Conservation (phyloP, 2,329 filamentous ascomycete genomes). For the Rosellinia necatrix region DNA sequence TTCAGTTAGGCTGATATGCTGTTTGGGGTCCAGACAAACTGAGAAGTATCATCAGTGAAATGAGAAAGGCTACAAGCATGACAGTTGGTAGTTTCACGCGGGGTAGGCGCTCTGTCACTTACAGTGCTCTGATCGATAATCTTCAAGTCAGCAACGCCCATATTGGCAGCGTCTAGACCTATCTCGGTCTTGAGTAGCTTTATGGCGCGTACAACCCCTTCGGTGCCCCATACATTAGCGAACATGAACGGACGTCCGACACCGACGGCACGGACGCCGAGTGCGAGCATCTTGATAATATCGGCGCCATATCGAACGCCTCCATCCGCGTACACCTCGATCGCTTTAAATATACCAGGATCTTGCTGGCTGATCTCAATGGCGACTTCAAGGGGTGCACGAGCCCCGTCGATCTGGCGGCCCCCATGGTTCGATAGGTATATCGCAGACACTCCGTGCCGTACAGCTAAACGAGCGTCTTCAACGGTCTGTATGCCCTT, state of each 20-base stretch:
- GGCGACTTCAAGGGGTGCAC: slow-evolving; percentile 39
- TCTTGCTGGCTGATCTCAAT: slow-evolving; percentile 38
- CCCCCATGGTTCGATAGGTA: slow-evolving; percentile 45
- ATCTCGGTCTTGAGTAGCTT: too few relatives aligned
- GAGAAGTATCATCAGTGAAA: too few relatives aligned
- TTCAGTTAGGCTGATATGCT: too few relatives aligned
- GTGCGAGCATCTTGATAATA: slow-evolving; percentile 42
- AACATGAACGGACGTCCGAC: slow-evolving; percentile 54
- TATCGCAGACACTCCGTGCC: slow-evolving; percentile 38
- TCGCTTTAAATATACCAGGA: slow-evolving; percentile 39
- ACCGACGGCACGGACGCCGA: slow-evolving; percentile 44
- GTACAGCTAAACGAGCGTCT: slow-evolving; percentile 38
- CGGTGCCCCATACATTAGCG: slow-evolving; percentile 51
- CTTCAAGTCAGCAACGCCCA: too few relatives aligned
- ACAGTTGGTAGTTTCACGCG: too few relatives aligned
- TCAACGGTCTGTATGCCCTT: slow-evolving; percentile 44
- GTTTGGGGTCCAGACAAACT: too few relatives aligned
- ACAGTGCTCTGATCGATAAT: too few relatives aligned
- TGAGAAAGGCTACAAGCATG: too few relatives aligned
- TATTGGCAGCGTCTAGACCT: too few relatives aligned
- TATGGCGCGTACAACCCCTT: too few relatives aligned
- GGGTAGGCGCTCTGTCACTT: too few relatives aligned
- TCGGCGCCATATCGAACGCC: slow-evolving; percentile 44
- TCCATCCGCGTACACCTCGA: slow-evolving; percentile 42
- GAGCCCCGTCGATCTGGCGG: slow-evolving; percentile 41